Percentiles rank a stretch among this genome's conserved stretches.
Conservation (phyloP, 2,329 filamentous ascomycete species). For the Stachybotrys chlorohalonatus region DNA sequence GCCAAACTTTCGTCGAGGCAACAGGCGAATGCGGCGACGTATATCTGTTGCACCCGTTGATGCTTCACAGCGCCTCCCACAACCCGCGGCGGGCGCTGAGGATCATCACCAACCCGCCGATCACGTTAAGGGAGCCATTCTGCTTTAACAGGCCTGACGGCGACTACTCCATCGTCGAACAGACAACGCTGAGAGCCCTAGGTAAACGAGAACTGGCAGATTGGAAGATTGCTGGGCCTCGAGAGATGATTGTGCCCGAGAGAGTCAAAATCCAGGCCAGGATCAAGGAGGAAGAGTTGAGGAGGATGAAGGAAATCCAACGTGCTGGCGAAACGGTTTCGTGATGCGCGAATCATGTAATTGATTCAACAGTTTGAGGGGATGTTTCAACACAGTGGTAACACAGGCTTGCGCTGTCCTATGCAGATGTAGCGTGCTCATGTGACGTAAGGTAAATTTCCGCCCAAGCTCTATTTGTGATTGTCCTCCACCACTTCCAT, state of each 20-base stretch:
- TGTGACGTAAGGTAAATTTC: too few species aligned
- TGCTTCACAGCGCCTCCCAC: slow-evolving; percentile 40
- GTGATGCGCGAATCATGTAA: not conserved
- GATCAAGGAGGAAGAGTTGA: slow-evolving; percentile 25
- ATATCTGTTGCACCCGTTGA: slow-evolving; percentile 47
- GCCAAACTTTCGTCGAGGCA: slow-evolving; percentile 40
- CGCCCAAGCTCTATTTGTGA: too few species aligned
- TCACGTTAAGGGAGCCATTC: slow-evolving; percentile 43
- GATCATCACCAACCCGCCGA: slow-evolving; percentile 29
- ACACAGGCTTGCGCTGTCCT: too few species aligned
- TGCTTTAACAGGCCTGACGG: slow-evolving; percentile 36
- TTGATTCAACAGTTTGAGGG: not conserved
- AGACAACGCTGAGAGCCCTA: slow-evolving; percentile 40
- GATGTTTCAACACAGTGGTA: too few species aligned
- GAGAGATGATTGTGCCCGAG: slow-evolving; percentile 38
- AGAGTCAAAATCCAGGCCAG: slow-evolving; percentile 16
- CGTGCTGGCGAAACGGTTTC: not conserved
- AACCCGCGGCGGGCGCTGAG: slow-evolving; percentile 9
- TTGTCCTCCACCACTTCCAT: too few species aligned
- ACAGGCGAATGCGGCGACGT: slow-evolving; percentile 44
- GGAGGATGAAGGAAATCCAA: slow-evolving; percentile 26
- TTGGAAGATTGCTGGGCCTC: slow-evolving; percentile 41
- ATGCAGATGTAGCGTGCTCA: too few species aligned
- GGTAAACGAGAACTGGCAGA: slow-evolving; percentile 35
- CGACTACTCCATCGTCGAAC: slow-evolving; percentile 46